phyloP scores from a whole-genome alignment of 192 early-diverging fungal genomes.

The Phycomyces nitens region DNA sequence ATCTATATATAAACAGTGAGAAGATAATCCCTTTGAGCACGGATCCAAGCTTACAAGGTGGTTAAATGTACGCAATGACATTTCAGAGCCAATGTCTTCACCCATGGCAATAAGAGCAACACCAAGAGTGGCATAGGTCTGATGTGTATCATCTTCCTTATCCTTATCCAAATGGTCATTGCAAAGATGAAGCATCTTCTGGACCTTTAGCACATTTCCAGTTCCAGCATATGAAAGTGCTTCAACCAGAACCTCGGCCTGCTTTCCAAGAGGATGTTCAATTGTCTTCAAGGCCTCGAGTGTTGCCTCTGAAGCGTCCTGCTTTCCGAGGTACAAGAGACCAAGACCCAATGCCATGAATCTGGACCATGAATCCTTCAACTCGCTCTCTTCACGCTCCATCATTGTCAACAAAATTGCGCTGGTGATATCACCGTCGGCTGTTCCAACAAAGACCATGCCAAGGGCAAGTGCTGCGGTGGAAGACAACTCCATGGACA shows the following conservation, averaged over 20 bases:
- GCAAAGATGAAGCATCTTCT: slow-evolving; percentile 93
- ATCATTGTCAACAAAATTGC: slow-evolving; percentile 92
- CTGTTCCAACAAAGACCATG: slow-evolving; percentile 87
- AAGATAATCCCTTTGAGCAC: neutral
- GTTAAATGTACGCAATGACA: slow-evolving; percentile 92
- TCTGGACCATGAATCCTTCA: slow-evolving; percentile 83
- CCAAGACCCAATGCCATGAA: slow-evolving; percentile 95
- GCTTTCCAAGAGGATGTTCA: slow-evolving; percentile 89
- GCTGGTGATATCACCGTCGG: slow-evolving; percentile 87
- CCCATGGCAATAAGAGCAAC: slow-evolving; percentile 96
- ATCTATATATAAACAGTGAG: slow-evolving; percentile 52
- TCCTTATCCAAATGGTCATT: slow-evolving; percentile 95
- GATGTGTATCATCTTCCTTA: slow-evolving; percentile 71
- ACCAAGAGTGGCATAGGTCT: slow-evolving; percentile 94
- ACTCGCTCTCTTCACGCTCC: slow-evolving; percentile 83
- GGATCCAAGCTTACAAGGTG: slow-evolving; percentile 66
- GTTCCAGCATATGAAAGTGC: slow-evolving; percentile 89
- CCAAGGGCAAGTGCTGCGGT: slow-evolving; percentile 89
- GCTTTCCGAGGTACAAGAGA: slow-evolving; percentile 83
- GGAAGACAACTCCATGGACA: slow-evolving; percentile 87
- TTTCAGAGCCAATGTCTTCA: slow-evolving; percentile 94
- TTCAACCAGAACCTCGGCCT: slow-evolving; percentile 84
- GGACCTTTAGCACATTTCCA: slow-evolving; percentile 95
- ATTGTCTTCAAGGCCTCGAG: slow-evolving; percentile 93
- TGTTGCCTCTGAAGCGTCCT: slow-evolving; percentile 86